Evolutionary conservation across 345 rosid genomes (phyloP).

Genomic region (Euphorbia lathyris): DNA sequence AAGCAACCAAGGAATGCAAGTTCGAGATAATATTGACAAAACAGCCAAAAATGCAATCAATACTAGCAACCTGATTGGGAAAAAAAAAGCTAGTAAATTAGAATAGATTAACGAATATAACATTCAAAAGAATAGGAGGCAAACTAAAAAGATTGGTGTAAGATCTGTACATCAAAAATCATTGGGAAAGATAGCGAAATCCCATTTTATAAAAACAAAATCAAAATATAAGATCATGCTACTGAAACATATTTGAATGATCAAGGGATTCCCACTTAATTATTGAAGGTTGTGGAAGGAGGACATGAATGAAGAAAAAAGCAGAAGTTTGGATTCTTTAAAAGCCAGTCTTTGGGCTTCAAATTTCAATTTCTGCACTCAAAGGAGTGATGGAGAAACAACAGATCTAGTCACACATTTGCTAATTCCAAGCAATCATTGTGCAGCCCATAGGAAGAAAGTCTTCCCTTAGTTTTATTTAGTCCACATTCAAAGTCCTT

Average conservation of each 20-base stretch:
- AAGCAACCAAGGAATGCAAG: constrained; percentile 84
- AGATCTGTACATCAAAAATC: neutral
- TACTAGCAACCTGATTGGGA: constrained; percentile 52
- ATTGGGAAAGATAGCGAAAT: neutral
- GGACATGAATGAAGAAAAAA: neutral
- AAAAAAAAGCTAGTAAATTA: neutral
- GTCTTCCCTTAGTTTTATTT: neutral
- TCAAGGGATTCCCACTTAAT: neutral
- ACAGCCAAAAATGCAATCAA: constrained; percentile 69
- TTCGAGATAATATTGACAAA: constrained; percentile 62
- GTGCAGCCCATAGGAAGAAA: neutral
- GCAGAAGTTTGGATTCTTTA: neutral
- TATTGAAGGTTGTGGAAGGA: neutral
- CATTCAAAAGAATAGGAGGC: neutral
- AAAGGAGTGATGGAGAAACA: neutral
- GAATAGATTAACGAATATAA: neutral
- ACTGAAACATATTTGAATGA: neutral
- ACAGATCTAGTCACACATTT: neutral
- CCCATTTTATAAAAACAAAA: neutral
- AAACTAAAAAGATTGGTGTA: neutral
- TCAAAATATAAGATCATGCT: neutral
- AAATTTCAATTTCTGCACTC: neutral
- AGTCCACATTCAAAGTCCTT: neutral
- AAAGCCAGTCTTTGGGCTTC: neutral
- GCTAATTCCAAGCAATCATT: neutral